Evolutionary conservation across 768 basidiomycete genomes (phyloP).

Genomic region (Candolleomyces aberdarensis): DNA sequence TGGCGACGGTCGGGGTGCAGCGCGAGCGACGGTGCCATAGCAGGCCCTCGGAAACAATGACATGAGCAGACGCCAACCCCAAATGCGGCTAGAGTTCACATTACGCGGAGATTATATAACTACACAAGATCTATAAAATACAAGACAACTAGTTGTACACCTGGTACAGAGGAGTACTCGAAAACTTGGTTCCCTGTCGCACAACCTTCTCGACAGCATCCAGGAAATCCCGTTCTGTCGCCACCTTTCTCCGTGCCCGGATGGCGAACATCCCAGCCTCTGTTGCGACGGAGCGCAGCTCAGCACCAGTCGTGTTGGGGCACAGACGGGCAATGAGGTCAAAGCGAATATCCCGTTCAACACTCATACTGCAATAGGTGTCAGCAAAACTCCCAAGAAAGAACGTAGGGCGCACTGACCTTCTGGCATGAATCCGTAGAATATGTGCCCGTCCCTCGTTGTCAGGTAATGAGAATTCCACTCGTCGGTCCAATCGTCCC

Average conservation of each 20-base stretch:
- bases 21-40: too few species aligned
- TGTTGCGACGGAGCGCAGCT: conserved; percentile 93
- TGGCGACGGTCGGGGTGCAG: conserved; percentile 36
- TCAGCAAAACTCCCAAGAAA: background rate
- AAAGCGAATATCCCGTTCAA: conserved; percentile 95
- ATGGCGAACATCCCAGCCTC: conserved; percentile 99
- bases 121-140: background rate
- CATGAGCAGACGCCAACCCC: background rate
- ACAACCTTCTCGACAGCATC: conserved; percentile 99
- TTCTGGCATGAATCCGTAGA: conserved; percentile 92
- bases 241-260: conserved; percentile 92
- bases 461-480: conserved; percentile 94
- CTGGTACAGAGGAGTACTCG: conserved; percentile 91
- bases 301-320: conserved; percentile 98
- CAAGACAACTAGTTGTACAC: conserved; percentile 74
- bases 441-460: conserved; percentile 96
- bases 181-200: conserved; percentile 96
- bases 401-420: conserved; percentile 41
- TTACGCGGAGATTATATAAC: conserved; percentile 5
- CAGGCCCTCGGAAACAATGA: background rate
- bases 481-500: conserved; percentile 93
- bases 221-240: conserved; percentile 95
- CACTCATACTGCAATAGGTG: conserved; percentile 76
- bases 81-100: background rate
- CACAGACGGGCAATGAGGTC: conserved; percentile 96